Evolutionary conservation across 2,329 filamentous ascomycete genomes (phyloP).

Genomic region (Trichophaea hybrida): DNA sequence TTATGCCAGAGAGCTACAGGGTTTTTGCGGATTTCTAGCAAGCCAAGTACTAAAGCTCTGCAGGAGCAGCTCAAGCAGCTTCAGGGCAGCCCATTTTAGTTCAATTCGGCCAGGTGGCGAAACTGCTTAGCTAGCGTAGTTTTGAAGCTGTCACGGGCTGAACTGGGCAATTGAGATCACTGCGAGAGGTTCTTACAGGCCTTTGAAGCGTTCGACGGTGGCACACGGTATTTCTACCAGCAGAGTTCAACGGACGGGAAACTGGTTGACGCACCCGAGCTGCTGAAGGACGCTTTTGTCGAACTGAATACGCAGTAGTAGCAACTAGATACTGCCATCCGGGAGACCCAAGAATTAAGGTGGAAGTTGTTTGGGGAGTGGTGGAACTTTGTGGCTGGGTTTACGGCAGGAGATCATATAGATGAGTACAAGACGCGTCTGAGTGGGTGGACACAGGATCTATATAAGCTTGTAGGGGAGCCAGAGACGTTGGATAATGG

Average conservation of each 20-base stretch:
- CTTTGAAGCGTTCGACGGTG: conserved; percentile 19
- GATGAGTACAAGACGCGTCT: neutral
- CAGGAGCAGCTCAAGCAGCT: too few relatives aligned
- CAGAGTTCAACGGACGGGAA: conserved; percentile 29
- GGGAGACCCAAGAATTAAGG: conserved; percentile 23
- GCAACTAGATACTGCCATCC: conserved; percentile 12
- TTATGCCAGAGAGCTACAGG: too few relatives aligned
- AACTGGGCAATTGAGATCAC: too few relatives aligned
- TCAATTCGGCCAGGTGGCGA: too few relatives aligned
- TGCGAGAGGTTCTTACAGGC: too few relatives aligned
- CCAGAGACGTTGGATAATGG: too few relatives aligned
- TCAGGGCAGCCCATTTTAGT: too few relatives aligned
- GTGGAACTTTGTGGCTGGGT: conserved; percentile 31
- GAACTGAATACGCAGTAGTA: conserved; percentile 18
- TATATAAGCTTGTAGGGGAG: too few relatives aligned
- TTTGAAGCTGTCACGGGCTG: too few relatives aligned
- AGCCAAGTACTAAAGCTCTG: too few relatives aligned
- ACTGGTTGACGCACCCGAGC: conserved; percentile 25
- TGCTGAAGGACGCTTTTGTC: neutral
- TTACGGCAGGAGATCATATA: neutral
- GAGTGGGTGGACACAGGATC: neutral
- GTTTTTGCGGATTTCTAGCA: too few relatives aligned
- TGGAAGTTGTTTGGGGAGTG: conserved; percentile 35
- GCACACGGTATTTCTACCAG: conserved; percentile 27
- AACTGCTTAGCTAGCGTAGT: too few relatives aligned